Base-by-base conservation (phyloP, 202 grass and related monocot species). In the Dendrocalamus latiflorus region DNA sequence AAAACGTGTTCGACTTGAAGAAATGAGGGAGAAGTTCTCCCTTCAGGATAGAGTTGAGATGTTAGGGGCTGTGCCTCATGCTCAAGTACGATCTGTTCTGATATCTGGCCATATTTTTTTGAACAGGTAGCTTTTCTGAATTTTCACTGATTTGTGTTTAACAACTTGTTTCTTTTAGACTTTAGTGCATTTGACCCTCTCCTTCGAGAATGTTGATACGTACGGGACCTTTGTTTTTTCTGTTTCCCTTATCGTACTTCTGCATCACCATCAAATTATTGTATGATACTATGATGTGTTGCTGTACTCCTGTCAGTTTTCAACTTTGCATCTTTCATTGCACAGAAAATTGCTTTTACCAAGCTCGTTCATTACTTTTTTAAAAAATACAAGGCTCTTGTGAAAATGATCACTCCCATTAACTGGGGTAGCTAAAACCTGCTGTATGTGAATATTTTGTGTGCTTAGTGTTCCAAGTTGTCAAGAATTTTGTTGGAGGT, bases 21-120 rank as follows among this genome's bases (percentile, higher is more conserved):
- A 98, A 77, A 98, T 98, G 95, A 94, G 95, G 76, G 92, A 98
- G 80, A 94, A 94, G 51, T 91, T 93, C 73, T 98, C 95, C 87
- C 88, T 98, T 82, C 95, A 98, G 77, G 95, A 98, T 70, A 92
- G 92, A 91, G 92, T 98, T 82, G 90, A 98, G 55, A 98, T 98
- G 95, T 84, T 98, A 84, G 95, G 90, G 49, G 95, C 92, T 84
- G 92, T 98, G 37, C 92, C 92, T 72, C 95, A 98, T 93, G 89
- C 92, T 88, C 86, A 94, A 81, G 95, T 98, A 56, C 92, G 79
- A 69, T 94, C 88, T 55, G 90, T 94, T 86, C 88, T 98, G 36
- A 94, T 98, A 65, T 93, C 84, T 65, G 94, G 94, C 60, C 94
- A 97, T 76, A 97, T 97, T 76, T 97, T 97, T 87, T 79, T 97